A percentile compares a stretch with the other conserved stretches of the same genome.
Evolutionary conservation across 495 filamentous ascomycete genomes (phyloP).

Genomic region (Podospora bellae-mahoneyi): DNA sequence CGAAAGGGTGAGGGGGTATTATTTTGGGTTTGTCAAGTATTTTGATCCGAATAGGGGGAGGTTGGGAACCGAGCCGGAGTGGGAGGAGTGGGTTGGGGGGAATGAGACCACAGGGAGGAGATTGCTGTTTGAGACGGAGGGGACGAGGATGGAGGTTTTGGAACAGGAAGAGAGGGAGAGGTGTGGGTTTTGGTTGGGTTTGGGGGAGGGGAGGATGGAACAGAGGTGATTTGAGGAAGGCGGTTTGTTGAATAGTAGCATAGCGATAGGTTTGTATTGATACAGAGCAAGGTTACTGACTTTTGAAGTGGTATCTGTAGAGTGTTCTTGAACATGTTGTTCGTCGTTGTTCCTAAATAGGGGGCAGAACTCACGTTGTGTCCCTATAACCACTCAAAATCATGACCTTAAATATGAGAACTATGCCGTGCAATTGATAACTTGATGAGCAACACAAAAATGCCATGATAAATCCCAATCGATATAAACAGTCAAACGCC

Average conservation of each 20-base stretch:
- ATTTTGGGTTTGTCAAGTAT: slow-evolving; percentile 39
- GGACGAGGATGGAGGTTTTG: slow-evolving; percentile 36
- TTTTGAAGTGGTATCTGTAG: no score
- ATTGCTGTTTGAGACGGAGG: slow-evolving; percentile 35
- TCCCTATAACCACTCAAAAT: no score
- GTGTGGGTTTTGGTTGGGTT: slow-evolving; percentile 33
- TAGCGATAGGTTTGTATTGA: no score
- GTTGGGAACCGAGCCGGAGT: slow-evolving; percentile 26
- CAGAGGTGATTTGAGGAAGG: slow-evolving; percentile 21
- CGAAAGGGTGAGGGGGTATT: slow-evolving; percentile 40
- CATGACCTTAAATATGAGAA: background rate
- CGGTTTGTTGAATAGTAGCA: no score
- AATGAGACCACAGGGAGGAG: slow-evolving; percentile 10
- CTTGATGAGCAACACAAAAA: background rate
- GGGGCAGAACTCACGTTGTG: no score
- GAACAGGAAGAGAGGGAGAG: slow-evolving; percentile 27
- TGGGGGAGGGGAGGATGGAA: slow-evolving; percentile 38
- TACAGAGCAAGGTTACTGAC: no score
- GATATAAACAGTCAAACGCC: background rate
- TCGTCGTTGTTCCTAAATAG: no score
- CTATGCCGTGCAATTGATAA: background rate
- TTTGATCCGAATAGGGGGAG: slow-evolving; percentile 36
- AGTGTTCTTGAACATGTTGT: no score
- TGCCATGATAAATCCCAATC: background rate
- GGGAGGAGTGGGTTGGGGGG: slow-evolving; percentile 33